A percentile compares a stretch with the other conserved stretches of the same genome.
phyloP scores from a whole-genome alignment of 1,284 basidiomycete genomes.

The Volvariella surrecta region DNA sequence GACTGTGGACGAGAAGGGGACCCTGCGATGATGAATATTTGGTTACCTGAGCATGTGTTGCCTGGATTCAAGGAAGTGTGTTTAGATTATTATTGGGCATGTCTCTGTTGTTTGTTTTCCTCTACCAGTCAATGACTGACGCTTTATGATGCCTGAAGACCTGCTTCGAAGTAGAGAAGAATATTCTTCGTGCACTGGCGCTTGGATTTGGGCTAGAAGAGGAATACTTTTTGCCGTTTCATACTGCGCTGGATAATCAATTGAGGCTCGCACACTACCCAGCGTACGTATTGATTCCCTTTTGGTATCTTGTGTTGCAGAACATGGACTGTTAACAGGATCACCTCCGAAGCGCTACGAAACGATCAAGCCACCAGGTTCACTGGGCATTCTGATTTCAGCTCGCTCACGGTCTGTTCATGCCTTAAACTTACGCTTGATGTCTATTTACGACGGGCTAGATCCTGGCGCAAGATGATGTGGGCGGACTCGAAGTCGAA shows the following conservation, averaged over 20 bases:
- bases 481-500: constrained; percentile 55
- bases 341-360: too few relatives aligned
- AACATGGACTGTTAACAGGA: constrained; percentile 19
- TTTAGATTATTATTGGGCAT: constrained; percentile 44
- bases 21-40: constrained; percentile 43
- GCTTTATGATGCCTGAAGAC: constrained; percentile 17
- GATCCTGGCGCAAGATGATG: constrained; percentile 48
- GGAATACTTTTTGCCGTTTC: constrained; percentile 36
- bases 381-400: constrained; percentile 51
- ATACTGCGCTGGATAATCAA: constrained; percentile 44
- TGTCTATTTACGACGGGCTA: constrained; percentile 6
- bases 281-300: constrained; percentile 19
- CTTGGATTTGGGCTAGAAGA: constrained; percentile 37
- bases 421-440: not conserved
- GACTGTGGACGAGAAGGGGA: constrained; percentile 44
- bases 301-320: constrained; percentile 25
- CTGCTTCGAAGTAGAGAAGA: constrained; percentile 35
- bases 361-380: constrained; percentile 36
- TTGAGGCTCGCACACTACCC: constrained; percentile 53
- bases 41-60: constrained; percentile 45
- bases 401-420: constrained; percentile 35
- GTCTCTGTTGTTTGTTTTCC: constrained; percentile 3
- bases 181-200: constrained; percentile 41
- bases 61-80: constrained; percentile 46
- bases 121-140: not conserved